phyloP scores from a whole-genome alignment of 2,329 filamentous ascomycete genomes.

The Phialophora expanda region DNA sequence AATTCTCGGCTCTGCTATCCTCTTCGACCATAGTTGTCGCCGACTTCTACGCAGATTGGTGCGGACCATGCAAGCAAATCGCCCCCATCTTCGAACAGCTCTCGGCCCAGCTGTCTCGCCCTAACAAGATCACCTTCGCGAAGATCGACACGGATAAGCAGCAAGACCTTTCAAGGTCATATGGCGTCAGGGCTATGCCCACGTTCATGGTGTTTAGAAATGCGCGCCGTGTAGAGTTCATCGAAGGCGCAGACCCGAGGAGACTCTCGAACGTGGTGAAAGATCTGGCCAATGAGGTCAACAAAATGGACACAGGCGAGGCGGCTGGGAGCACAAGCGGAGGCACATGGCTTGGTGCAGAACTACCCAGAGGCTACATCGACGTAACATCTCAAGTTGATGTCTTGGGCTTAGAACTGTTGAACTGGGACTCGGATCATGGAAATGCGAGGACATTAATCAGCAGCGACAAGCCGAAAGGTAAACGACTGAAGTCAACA shows the following conservation, averaged over 20 bases:
- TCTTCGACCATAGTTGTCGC: slow-evolving; percentile 80
- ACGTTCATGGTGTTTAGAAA: slow-evolving; percentile 90
- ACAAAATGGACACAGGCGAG: slow-evolving; percentile 50
- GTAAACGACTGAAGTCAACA: slow-evolving; percentile 55
- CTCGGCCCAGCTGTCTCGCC: slow-evolving; percentile 70
- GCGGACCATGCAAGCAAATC: slow-evolving; percentile 80
- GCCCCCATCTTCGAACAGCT: slow-evolving; percentile 82
- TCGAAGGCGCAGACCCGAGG: slow-evolving; percentile 74
- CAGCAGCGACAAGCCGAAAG: slow-evolving; percentile 65
- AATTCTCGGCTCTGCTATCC: slow-evolving; percentile 71
- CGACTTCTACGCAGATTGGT: slow-evolving; percentile 92
- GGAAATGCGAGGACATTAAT: slow-evolving; percentile 77
- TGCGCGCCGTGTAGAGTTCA: slow-evolving; percentile 68
- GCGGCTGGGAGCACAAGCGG: slow-evolving; percentile 51
- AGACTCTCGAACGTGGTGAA: slow-evolving; percentile 73
- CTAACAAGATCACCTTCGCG: slow-evolving; percentile 77
- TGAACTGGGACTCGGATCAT: slow-evolving; percentile 82
- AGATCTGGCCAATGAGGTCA: slow-evolving; percentile 71
- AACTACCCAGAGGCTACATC: slow-evolving; percentile 76
- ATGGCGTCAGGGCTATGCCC: slow-evolving; percentile 77
- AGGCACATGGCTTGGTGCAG: slow-evolving; percentile 72
- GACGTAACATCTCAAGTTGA: slow-evolving; percentile 87
- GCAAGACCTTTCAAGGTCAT: slow-evolving; percentile 72
- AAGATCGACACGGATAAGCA: slow-evolving; percentile 85
- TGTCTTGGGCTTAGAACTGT: slow-evolving; percentile 76